phyloP scores from a whole-genome alignment of 2,329 filamentous ascomycete genomes.

The Pseudogymnoascus sp. region DNA sequence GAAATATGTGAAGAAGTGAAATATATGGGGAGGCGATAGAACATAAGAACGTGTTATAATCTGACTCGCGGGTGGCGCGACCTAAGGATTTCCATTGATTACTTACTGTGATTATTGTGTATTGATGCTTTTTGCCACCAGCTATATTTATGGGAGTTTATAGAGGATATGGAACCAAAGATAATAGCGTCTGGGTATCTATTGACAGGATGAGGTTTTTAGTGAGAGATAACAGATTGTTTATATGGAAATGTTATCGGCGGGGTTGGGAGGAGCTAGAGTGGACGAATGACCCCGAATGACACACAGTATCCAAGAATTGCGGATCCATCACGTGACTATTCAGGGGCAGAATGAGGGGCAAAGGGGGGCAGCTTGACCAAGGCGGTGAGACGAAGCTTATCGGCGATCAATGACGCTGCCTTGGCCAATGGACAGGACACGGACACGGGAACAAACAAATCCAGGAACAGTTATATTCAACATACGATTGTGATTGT shows the following conservation, averaged over 20 bases:
- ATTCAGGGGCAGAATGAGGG: constrained; percentile 5
- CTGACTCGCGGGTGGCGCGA: constrained; percentile 2
- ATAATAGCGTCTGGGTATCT: background rate
- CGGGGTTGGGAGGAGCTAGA: constrained; percentile 1
- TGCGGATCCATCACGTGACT: background rate
- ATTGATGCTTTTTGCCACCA: background rate
- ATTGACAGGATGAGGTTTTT: background rate
- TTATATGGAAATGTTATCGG: background rate
- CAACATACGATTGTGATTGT: background rate
- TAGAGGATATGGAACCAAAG: background rate
- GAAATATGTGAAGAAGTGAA: background rate
- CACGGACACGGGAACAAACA: background rate
- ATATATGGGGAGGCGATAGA: constrained; percentile 1
- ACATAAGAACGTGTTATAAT: background rate
- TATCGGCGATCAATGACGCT: constrained; percentile 2
- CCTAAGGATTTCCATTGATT: background rate
- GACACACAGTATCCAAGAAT: background rate
- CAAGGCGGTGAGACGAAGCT: background rate
- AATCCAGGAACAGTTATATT: constrained; percentile 1
- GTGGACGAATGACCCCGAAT: constrained; percentile 7
- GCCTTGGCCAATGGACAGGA: background rate
- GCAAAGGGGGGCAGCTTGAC: background rate
- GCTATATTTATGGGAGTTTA: background rate
- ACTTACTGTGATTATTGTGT: background rate
- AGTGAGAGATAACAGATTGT: background rate